Evolutionary conservation across 495 filamentous ascomycete genomes (phyloP).

Genomic region (Talaromyces nanjingensis): DNA sequence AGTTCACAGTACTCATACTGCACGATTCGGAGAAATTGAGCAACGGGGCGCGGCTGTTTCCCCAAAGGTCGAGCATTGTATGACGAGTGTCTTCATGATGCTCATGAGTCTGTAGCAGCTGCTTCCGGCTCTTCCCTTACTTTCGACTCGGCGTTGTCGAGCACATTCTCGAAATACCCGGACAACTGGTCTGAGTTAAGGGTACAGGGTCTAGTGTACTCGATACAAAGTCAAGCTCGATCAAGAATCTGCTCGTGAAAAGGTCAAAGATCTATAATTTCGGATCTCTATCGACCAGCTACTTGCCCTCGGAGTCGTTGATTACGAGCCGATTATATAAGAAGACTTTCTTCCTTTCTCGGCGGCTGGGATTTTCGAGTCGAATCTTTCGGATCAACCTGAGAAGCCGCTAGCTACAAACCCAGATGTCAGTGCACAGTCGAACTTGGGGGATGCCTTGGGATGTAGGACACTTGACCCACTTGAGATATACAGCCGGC

Average conservation of each 20-base stretch:
- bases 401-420: neutral
- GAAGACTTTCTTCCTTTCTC: neutral
- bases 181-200: too few species aligned
- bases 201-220: neutral
- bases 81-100: conserved; percentile 21
- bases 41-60: conserved; percentile 36
- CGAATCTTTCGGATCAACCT: conserved; percentile 11
- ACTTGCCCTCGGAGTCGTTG: neutral
- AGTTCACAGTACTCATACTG: conserved; percentile 29
- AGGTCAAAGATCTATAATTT: neutral
- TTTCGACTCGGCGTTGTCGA: too few species aligned
- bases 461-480: neutral
- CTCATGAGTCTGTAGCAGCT: neutral
- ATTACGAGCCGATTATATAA: neutral
- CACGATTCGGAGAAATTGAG: conserved; percentile 39
- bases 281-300: neutral
- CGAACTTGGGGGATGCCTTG: neutral
- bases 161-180: too few species aligned
- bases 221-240: neutral
- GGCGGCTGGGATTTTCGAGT: neutral
- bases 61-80: conserved; percentile 30
- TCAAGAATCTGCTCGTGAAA: neutral
- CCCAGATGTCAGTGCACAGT: neutral
- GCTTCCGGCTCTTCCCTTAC: neutral
- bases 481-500: neutral